Evolutionary conservation across 2,329 filamentous ascomycete genomes (phyloP).

Genomic region (Arachnomyces sp.): DNA sequence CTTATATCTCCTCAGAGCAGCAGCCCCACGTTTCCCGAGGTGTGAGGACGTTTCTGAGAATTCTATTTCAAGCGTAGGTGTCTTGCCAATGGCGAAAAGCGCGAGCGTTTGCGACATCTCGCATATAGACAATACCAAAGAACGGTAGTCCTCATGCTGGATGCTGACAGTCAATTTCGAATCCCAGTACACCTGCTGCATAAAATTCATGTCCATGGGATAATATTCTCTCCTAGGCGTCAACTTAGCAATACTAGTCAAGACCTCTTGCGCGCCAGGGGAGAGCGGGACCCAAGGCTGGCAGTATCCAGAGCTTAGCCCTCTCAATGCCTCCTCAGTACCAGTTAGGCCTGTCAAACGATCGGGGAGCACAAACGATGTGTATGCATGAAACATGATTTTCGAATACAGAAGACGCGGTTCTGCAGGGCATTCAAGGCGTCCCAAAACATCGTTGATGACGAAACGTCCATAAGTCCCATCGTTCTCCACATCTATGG

Average conservation of each 20-base stretch:
- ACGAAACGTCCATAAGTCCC: conserved; percentile 42
- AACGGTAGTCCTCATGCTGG: conserved; percentile 30
- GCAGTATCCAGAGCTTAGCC: conserved; percentile 8
- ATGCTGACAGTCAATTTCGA: conserved; percentile 27
- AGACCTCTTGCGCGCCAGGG: conserved; percentile 1
- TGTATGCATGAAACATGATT: conserved; percentile 47
- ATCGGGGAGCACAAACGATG: conserved; percentile 21
- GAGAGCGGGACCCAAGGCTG: conserved; percentile 10
- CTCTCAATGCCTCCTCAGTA: conserved; percentile 15
- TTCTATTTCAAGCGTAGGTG: no score
- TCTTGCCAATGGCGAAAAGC: no score
- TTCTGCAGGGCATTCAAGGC: conserved; percentile 51
- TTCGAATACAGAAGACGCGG: conserved; percentile 48
- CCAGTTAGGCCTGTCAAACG: conserved; percentile 20
- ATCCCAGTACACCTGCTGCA: conserved; percentile 41
- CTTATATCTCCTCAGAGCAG: no score
- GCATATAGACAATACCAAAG: conserved; percentile 6
- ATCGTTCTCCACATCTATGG: conserved; percentile 28
- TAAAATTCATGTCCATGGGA: conserved; percentile 29
- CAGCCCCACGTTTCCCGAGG: no score
- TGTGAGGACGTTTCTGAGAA: no score
- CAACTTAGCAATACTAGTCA: conserved; percentile 16
- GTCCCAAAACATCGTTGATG: conserved; percentile 47
- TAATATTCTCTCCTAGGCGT: conserved; percentile 38
- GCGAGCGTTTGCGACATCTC: no score